These are phyloP conservation scores for Leccinum angustisporum DNA, from an alignment of 1,284 basidiomycete species.

Conservation along the genomic window DNA sequence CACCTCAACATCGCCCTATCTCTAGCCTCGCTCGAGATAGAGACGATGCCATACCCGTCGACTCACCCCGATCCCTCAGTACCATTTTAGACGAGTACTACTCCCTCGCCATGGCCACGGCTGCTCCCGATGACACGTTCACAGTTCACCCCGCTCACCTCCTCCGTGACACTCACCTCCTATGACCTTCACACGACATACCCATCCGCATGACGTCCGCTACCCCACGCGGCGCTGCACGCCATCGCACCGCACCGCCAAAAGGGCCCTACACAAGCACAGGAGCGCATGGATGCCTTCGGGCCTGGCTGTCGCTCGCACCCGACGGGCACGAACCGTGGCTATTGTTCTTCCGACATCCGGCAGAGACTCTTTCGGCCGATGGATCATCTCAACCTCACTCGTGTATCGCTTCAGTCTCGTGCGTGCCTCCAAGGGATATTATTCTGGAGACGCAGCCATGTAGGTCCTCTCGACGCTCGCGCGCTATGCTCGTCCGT, in stretches of 20 bases:
- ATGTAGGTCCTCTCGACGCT: slow-evolving; percentile 26
- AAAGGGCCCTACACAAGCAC: slow-evolving; percentile 1
- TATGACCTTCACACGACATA: slow-evolving; percentile 19
- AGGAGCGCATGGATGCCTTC: slow-evolving; percentile 22
- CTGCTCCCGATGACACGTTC: no score
- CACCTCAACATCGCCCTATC: no score
- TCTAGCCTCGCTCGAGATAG: no score
- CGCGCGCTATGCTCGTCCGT: slow-evolving; percentile 24
- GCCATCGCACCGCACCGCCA: slow-evolving; percentile 15
- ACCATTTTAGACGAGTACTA: no score
- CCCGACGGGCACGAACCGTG: slow-evolving; percentile 2
- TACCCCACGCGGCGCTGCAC: slow-evolving; percentile 30
- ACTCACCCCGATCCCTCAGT: no score
- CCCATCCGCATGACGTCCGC: slow-evolving; percentile 23
- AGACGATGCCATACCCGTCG: no score
- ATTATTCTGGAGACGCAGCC: slow-evolving; percentile 14
- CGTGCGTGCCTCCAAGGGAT: slow-evolving; percentile 30
- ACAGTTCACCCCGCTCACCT: not conserved
- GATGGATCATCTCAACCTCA: slow-evolving; percentile 31
- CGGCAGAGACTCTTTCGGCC: slow-evolving; percentile 26
- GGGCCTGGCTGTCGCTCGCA: slow-evolving; percentile 29
- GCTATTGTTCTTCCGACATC: slow-evolving; percentile 24
- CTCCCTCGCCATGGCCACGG: no score
- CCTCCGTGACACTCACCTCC: no score
- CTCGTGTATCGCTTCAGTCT: slow-evolving; percentile 30